phyloP scores from a whole-genome alignment of 257 asterid genomes.

The Rehmannia glutinosa region DNA sequence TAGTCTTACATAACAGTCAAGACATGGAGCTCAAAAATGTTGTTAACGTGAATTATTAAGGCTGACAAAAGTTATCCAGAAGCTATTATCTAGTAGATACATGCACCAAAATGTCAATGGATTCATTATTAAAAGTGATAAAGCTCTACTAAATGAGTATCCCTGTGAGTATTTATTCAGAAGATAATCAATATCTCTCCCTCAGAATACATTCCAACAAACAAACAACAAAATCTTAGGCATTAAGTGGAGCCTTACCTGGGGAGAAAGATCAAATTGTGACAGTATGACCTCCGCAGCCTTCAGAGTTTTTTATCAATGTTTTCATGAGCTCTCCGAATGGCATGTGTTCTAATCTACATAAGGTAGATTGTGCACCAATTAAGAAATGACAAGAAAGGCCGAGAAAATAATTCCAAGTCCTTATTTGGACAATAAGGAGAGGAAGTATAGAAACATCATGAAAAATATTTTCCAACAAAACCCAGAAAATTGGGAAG shows the following conservation, averaged over 20 bases:
- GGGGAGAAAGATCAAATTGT: conserved; percentile 88
- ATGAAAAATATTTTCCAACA: background rate
- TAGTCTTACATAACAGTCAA: too few species aligned
- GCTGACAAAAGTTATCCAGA: too few species aligned
- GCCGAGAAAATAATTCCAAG: background rate
- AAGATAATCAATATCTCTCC: background rate
- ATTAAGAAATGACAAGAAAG: background rate
- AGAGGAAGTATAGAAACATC: conserved; percentile 1
- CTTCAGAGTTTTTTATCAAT: conserved; percentile 91
- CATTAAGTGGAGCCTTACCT: conserved; percentile 40
- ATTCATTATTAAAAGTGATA: too few species aligned
- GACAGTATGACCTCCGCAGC: conserved; percentile 91
- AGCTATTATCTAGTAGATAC: too few species aligned
- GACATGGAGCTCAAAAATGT: too few species aligned
- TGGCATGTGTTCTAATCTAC: conserved; percentile 94
- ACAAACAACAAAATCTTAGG: background rate
- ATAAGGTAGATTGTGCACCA: conserved; percentile 20
- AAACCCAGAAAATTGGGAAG: background rate
- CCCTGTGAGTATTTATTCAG: background rate
- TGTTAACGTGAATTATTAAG: too few species aligned
- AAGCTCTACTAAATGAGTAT: background rate
- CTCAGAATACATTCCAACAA: background rate
- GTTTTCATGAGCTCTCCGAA: conserved; percentile 93
- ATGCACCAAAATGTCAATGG: too few species aligned
- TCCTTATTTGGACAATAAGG: background rate